Evolutionary conservation across 768 basidiomycete genomes (phyloP), one percentile per base, ranked within the genome.

Genomic region (Mycena crocata): DNA sequence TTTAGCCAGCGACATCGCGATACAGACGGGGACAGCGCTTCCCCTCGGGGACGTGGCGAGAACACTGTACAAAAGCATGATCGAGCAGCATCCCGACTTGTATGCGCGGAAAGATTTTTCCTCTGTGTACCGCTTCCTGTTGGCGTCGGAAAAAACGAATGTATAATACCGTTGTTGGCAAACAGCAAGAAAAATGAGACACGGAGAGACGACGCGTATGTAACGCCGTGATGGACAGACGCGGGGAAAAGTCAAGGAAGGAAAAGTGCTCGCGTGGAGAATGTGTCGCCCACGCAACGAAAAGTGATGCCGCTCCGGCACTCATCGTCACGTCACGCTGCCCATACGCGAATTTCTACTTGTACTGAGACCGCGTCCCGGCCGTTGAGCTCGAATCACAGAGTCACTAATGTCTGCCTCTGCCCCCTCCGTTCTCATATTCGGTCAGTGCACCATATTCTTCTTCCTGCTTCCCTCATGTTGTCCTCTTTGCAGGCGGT

Each of bases 61-160:
- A 70, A 75, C 78, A 3, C 75, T 96, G 30, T 96, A 96, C 76
- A 77, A 77, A 6, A 78, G 82, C 30, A 85, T 89, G 52, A 79
- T 92, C 5, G 68, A 78, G 70, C 77, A 80, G 51, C 81, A 85
- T 30, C 89, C 90, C 1, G 91, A 87, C 55, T 81, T 94, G 24
- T n/a, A n/a, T n/a, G 87, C 83, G 1, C 82, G 75, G 52, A 90
- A 89, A 72, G 95, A 96, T 71, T 96, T 96, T 74, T 94, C 93
- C 37, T 89, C 89, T 15, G 89, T 96, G 28, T 96, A 94, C 76
- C 79, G 82, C 54, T 90, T 88, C 75, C 79, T 95, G 62, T 72
- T 71, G 50, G 71, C 72, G 30, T 50, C 61, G 21, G 57, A 51
- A 61, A 28, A 24, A 62, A 50, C 63, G 64, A 56, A 62, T 34